Conservation (phyloP, 768 basidiomycete genomes). For the Kwoniella dendrophila region DNA sequence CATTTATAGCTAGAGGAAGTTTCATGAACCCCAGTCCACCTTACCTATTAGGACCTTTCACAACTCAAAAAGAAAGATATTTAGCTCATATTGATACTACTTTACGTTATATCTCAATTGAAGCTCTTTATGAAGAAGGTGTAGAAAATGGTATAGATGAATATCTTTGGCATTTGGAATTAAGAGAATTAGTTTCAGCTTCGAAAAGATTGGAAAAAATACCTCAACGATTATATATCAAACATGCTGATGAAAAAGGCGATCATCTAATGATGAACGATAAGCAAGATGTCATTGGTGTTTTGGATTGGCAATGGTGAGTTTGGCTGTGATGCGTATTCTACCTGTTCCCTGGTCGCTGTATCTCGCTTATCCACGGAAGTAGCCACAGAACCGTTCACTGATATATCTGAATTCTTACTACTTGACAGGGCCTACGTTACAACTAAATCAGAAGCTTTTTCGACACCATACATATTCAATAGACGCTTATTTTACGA, state of each 20-base stretch:
- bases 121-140: neutral
- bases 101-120: conserved; percentile 7
- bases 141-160: conserved; percentile 1
- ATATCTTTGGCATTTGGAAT: conserved; percentile 17
- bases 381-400: no score
- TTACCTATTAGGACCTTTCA: conserved; percentile 25
- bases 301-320: conserved; percentile 53
- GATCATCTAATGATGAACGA: conserved; percentile 46
- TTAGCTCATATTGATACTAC: conserved; percentile 11
- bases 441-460: conserved; percentile 17
- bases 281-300: conserved; percentile 30
- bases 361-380: no score
- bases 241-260: conserved; percentile 36
- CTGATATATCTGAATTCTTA: neutral
- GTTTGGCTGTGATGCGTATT: neutral
- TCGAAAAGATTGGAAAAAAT: conserved; percentile 1
- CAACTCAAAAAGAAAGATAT: conserved; percentile 15
- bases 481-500: neutral
- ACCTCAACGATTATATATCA: conserved; percentile 24
- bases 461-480: neutral
- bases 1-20: neutral
- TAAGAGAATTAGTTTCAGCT: conserved; percentile 9
- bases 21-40: conserved; percentile 15
- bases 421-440: conserved; percentile 1
- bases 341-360: no score